Conservation (phyloP, 352 stramenopile genomes). For the Lagenidium sp. region DNA sequence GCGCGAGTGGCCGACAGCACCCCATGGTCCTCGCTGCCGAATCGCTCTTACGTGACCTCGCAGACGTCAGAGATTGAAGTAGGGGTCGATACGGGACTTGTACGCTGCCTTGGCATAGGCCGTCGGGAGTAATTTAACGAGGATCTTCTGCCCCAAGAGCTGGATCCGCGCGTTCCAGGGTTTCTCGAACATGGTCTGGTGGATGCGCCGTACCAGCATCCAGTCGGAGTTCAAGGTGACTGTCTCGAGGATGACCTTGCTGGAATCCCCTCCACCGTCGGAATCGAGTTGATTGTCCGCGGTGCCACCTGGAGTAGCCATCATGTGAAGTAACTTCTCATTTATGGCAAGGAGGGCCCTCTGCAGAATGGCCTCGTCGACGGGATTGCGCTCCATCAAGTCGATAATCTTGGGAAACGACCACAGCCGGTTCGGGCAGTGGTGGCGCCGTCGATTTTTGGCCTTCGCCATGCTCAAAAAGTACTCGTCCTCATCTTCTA, state of each 20-base stretch:
- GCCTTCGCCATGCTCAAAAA: slow-evolving; percentile 48
- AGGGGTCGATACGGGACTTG: slow-evolving; percentile 64
- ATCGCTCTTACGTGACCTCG: background rate
- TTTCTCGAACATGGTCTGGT: slow-evolving; percentile 60
- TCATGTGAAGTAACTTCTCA: slow-evolving; percentile 26
- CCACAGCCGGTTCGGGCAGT: slow-evolving; percentile 41
- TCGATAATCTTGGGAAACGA: slow-evolving; percentile 34
- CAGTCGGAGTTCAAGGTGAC: slow-evolving; percentile 43
- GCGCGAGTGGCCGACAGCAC: slow-evolving; percentile 5
- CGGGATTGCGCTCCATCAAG: slow-evolving; percentile 46
- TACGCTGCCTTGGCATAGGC: slow-evolving; percentile 61
- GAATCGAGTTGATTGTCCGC: slow-evolving; percentile 2
- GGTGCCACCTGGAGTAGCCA: slow-evolving; percentile 12
- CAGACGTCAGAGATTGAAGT: slow-evolving; percentile 46
- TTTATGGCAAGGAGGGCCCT: slow-evolving; percentile 50
- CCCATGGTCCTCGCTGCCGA: slow-evolving; percentile 1
- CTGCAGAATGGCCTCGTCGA: slow-evolving; percentile 50
- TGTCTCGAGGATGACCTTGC: slow-evolving; percentile 20
- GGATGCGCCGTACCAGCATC: slow-evolving; percentile 43
- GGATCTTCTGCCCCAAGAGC: slow-evolving; percentile 35
- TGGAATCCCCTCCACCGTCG: background rate
- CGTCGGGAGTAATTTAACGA: slow-evolving; percentile 48
- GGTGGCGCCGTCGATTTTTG: slow-evolving; percentile 37
- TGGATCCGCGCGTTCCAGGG: slow-evolving; percentile 48
- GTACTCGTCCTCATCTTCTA: slow-evolving; percentile 45